Conservation (phyloP, 129 eudicot genomes). For the Saposhnikovia divaricata region DNA sequence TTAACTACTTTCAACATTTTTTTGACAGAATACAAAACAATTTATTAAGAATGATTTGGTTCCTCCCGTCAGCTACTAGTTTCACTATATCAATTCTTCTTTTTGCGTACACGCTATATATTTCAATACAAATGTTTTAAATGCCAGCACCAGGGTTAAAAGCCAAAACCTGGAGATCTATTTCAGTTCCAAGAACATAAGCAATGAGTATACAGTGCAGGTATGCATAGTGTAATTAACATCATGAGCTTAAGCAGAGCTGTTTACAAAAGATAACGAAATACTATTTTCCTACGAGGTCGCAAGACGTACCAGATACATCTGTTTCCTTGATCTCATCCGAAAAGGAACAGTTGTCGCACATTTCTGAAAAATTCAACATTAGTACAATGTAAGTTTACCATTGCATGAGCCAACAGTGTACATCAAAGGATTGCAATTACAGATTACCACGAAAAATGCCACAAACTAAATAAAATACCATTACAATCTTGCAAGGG, state of each 20-base stretch:
- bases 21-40: not conserved
- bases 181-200: not conserved
- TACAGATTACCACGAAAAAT: not conserved
- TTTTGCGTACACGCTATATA: not conserved
- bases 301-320: constrained; percentile 52
- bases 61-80: not conserved
- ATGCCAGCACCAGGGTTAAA: not conserved
- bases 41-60: not conserved
- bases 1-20: not conserved
- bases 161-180: not conserved
- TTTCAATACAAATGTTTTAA: not conserved
- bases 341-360: constrained; percentile 70
- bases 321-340: constrained; percentile 69
- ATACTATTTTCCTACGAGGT: constrained; percentile 1
- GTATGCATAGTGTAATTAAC: not conserved
- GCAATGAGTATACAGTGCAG: not conserved
- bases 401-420: not conserved
- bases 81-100: not conserved
- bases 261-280: not conserved
- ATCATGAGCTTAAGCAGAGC: not conserved
- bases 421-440: not conserved
- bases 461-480: constrained; percentile 10
- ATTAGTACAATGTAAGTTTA: not conserved
- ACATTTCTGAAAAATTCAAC: constrained; percentile 57
- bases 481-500: constrained; percentile 94